Conservation (phyloP, 1,284 basidiomycete genomes). For the Cutaneotrichosporon daszewskae region DNA sequence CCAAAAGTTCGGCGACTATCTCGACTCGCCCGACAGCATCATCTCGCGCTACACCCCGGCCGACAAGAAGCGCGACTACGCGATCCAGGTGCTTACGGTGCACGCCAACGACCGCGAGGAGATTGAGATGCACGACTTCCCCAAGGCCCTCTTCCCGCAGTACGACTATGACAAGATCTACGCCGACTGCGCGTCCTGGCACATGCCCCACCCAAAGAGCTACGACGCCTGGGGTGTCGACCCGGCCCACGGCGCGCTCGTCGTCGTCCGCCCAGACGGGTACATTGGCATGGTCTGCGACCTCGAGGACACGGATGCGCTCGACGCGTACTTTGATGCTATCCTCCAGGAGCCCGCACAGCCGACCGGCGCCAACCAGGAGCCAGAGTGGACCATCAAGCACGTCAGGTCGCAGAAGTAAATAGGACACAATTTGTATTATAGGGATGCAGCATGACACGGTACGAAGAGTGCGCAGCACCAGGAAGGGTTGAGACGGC, state of each 20-base stretch:
- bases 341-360: constrained; percentile 8
- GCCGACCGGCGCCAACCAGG: constrained; percentile 9
- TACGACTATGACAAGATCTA: constrained; percentile 18
- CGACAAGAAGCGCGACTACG: constrained; percentile 6
- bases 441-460: no score
- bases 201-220: constrained; percentile 12
- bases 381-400: constrained; percentile 15
- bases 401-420: no score
- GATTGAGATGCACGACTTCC: constrained; percentile 20
- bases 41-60: constrained; percentile 12
- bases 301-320: constrained; percentile 17
- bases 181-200: constrained; percentile 16
- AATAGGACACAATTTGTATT: no score
- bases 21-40: constrained; percentile 13
- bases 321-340: constrained; percentile 14
- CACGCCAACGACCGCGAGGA: constrained; percentile 19
- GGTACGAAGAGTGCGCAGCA: not conserved
- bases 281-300: constrained; percentile 20
- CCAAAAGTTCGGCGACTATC: constrained; percentile 15
- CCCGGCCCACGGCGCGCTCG: constrained; percentile 18
- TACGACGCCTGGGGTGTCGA: constrained; percentile 31
- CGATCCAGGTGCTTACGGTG: constrained; percentile 25
- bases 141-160: constrained; percentile 11
- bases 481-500: constrained; percentile 2
- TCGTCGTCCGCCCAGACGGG: constrained; percentile 36